Evolutionary conservation across 2,329 filamentous ascomycete species (phyloP), one percentile per base, ranked within the genome.

Genomic region (Cercospora beticola): DNA sequence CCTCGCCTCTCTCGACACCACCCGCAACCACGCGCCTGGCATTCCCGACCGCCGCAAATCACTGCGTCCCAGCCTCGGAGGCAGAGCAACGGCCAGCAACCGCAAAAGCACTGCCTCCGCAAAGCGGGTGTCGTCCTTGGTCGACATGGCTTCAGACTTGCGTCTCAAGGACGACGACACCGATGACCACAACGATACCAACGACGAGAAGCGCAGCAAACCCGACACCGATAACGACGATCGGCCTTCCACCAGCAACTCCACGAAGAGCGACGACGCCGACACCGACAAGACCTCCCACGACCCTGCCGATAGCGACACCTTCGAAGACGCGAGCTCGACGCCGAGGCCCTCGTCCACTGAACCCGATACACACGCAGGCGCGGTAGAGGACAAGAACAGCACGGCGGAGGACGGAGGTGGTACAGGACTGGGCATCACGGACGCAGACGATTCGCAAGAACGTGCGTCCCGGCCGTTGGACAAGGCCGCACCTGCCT

Each of bases 261-360:
- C 46, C 21, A 5, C 18, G 21, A 30, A 26, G 10, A 26, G 3
- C 14, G 70, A 72, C 9, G 43, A 65, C 36, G 40, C 33, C 23
- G 58, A 36, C 18, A 31, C 65, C 66, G 62, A 23, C 26, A 43
- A 69, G 49, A 64, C 54, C 12, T 57, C 58, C 33, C 30, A 62
- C 36, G 59, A 62, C 59, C 59, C 54, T 10, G 36, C 54, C 49
- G 52, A 58, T 10, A 64, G n/a, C 62, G 66, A 68, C 62, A 87
- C 87, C 16, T 97, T 96, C 76, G 92, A 97, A 82, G 93, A 97
- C 84, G 93, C 92, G 65, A 64, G 66, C 57, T 70, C 70, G 26
- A 68, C 70, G 46, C 66, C 66, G 28, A 54, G 31, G 66, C 68
- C 71, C 21, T 31, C 57, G 33, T 68, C 71, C 9, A 21, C 64